phyloP scores from a whole-genome alignment of 768 basidiomycete species.

The Mycena galericulata region DNA sequence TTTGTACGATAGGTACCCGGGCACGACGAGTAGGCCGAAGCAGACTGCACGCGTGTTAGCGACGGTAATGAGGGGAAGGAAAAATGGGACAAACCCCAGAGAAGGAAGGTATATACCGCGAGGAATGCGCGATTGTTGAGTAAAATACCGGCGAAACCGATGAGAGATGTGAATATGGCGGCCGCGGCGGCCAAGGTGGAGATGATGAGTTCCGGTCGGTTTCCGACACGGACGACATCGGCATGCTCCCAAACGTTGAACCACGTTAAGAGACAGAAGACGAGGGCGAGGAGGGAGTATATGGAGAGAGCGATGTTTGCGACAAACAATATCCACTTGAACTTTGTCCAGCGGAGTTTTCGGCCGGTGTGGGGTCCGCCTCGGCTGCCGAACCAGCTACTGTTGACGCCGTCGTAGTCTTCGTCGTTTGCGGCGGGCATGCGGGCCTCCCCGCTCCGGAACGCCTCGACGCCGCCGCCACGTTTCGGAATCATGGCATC shows the following conservation, averaged over 20 bases:
- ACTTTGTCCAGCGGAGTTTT: conserved; percentile 79
- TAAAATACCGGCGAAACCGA: conserved; percentile 85
- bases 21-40: conserved; percentile 76
- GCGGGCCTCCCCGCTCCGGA: conserved; percentile 61
- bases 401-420: conserved; percentile 60
- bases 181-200: conserved; percentile 75
- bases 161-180: conserved; percentile 71
- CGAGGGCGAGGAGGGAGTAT: conserved; percentile 71
- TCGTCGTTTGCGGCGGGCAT: conserved; percentile 66
- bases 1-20: conserved; percentile 86
- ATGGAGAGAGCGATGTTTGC: conserved; percentile 70
- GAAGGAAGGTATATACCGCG: conserved; percentile 79
- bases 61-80: too few relatives aligned
- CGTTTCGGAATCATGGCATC: conserved; percentile 62
- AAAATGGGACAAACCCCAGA: conserved; percentile 58
- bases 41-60: conserved; percentile 46
- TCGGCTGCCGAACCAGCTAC: conserved; percentile 57
- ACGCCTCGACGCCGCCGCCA: conserved; percentile 80
- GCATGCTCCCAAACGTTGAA: conserved; percentile 78
- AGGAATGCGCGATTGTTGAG: conserved; percentile 89
- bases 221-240: conserved; percentile 80
- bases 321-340: conserved; percentile 85
- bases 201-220: conserved; percentile 73
- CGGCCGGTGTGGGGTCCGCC: conserved; percentile 50
- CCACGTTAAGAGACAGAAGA: conserved; percentile 80